A percentile compares a stretch with the other conserved stretches of the same genome.
These are phyloP conservation scores for Aureobasidium sp. DNA, from an alignment of 2,329 filamentous ascomycete genomes.

Conservation along the genomic window DNA sequence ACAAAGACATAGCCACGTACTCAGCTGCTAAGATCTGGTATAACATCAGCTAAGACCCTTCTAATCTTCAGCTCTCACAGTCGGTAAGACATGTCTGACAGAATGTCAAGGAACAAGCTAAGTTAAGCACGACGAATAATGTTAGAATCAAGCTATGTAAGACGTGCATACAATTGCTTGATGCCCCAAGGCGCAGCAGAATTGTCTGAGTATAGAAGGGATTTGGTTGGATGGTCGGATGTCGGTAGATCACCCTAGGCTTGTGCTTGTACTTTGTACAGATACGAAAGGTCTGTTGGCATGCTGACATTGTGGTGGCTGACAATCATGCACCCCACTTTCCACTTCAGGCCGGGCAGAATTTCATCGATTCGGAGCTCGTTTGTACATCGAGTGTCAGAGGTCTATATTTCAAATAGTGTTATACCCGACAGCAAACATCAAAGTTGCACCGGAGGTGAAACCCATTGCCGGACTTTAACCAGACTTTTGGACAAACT, in stretches of 20 bases:
- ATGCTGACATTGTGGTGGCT: neutral
- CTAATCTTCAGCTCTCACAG: neutral
- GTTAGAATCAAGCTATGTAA: slow-evolving; percentile 1
- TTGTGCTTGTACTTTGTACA: neutral
- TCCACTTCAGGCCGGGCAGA: neutral
- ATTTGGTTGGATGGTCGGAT: neutral
- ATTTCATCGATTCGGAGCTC: neutral
- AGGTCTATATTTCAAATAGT: neutral
- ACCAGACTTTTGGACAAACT: neutral
- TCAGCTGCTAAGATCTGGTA: neutral
- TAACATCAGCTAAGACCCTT: neutral
- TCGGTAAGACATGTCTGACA: neutral
- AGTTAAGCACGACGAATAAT: neutral
- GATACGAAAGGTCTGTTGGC: neutral
- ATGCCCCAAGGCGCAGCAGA: neutral
- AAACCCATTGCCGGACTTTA: neutral
- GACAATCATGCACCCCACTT: neutral
- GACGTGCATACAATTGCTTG: neutral
- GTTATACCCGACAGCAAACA: neutral
- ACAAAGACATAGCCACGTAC: neutral
- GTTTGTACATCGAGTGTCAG: neutral
- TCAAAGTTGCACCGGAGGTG: neutral
- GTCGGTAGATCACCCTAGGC: neutral
- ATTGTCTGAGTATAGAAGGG: neutral
- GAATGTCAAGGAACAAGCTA: neutral